Conservation (phyloP, 2,329 filamentous ascomycete species). For the Exophiala calicioides region DNA sequence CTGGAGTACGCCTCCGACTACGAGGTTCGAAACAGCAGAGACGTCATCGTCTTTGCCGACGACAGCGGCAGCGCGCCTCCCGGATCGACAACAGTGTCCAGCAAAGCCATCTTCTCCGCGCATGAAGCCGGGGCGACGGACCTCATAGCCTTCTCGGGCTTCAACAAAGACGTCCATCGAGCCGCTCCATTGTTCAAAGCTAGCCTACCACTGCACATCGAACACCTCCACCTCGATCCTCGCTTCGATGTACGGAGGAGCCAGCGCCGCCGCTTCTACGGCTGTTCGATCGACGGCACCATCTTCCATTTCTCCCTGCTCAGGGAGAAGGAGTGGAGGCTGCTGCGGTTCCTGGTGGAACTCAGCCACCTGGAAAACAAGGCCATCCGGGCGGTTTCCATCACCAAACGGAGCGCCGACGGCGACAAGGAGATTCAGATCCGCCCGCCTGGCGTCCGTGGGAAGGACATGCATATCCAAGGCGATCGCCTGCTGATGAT, state of each 20-base stretch:
- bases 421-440: conserved; percentile 6
- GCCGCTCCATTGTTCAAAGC: conserved; percentile 25
- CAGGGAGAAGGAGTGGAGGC: conserved; percentile 60
- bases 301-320: conserved; percentile 71
- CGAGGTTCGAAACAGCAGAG: conserved; percentile 17
- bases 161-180: conserved; percentile 14
- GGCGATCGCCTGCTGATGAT: conserved; percentile 27
- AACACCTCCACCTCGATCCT: conserved; percentile 16
- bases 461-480: conserved; percentile 25
- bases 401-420: conserved; percentile 12
- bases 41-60: conserved; percentile 21
- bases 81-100: too few species aligned
- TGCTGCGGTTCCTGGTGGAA: conserved; percentile 74
- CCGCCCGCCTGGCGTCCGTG: conserved; percentile 6
- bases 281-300: conserved; percentile 68
- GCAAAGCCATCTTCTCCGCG: conserved; percentile 22
- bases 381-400: conserved; percentile 19
- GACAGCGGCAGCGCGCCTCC: too few species aligned
- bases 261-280: conserved; percentile 51
- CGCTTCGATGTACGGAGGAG: not conserved
- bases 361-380: conserved; percentile 54
- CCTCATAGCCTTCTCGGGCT: conserved; percentile 20
- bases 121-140: conserved; percentile 17
- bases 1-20: conserved; percentile 38
- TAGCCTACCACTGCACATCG: conserved; percentile 24